Evolutionary conservation across 179 eudicot genomes (phyloP), one percentile per base, ranked within the genome.

Genomic region (Spergularia azorica): DNA sequence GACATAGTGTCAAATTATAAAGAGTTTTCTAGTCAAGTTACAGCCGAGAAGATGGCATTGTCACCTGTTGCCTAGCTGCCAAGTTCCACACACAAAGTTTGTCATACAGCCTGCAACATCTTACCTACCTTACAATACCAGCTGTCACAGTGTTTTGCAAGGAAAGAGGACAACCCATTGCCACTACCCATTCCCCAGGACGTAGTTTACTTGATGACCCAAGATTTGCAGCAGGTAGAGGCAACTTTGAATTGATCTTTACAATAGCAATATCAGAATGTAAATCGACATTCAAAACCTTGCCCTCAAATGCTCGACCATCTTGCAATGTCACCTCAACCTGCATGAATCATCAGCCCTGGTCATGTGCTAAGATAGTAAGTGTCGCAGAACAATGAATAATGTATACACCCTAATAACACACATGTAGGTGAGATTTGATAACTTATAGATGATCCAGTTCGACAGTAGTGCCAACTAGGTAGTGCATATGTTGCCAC

Each of bases 241-340:
- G 97, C 79, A 89, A 74, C 80, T 86, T 93, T 0, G 97, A 86
- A 52, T 87, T 88, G 79, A 95, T 93, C 80, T 87, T 95, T 32
- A 95, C 89, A 43, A 95, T 83, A 26, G 97, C 98, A 52, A 95
- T 89, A 88, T 93, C 98, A 68, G 97, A 91, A 88, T 95, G 98
- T 72, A 89, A 73, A 86, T 95, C 98, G 72, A 92, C 95, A 90
- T 93, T 89, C 79, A 90, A 77, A 56, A 95, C 95, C 9, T 85
- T 91, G 39, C 98, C 98, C 86, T 90, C 97, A 80, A 87, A 95
- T 63, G 89, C 86, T 71, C 95, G 86, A 73, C 97, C 98, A 88
- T 95, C 98, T 86, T 93, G 98, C 85, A 95, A 84, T 60, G 98
- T 90, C 80, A 95, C 98, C 70, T 95, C 97, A 88, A 95, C 91